Evolutionary conservation across 352 stramenopile species (phyloP).

Genomic region (Pythium sukuiense): DNA sequence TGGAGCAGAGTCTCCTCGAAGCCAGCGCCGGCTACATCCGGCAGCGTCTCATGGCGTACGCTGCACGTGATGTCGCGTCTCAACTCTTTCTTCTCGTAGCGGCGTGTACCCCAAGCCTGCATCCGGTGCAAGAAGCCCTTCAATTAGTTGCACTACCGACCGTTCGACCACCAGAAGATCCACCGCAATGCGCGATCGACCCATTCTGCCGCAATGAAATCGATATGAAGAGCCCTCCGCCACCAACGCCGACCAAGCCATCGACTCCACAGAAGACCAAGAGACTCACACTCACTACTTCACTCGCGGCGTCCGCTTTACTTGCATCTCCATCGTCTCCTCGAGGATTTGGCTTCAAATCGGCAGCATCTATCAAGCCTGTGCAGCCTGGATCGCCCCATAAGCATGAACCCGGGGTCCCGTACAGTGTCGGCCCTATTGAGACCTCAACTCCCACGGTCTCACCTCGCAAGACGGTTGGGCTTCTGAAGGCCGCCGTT

Average conservation of each 20-base stretch:
- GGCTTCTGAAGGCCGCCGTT: conserved; percentile 28
- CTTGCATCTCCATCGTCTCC: neutral
- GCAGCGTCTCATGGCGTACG: conserved; percentile 31
- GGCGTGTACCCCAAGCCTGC: conserved; percentile 5
- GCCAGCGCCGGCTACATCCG: conserved; percentile 26
- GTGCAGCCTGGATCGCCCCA: neutral
- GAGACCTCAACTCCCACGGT: conserved; percentile 9
- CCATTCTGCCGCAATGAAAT: conserved; percentile 19
- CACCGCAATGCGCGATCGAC: conserved; percentile 14
- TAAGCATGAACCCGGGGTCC: conserved; percentile 31
- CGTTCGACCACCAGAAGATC: conserved; percentile 1
- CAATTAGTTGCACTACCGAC: neutral
- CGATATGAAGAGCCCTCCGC: conserved; percentile 1
- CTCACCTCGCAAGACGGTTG: conserved; percentile 44
- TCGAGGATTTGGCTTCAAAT: neutral
- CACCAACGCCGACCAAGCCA: neutral
- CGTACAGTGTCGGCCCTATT: conserved; percentile 31
- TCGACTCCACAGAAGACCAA: conserved; percentile 11
- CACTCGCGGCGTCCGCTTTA: conserved; percentile 11
- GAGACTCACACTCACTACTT: conserved; percentile 12
- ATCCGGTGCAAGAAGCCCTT: neutral
- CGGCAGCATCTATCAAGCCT: too few relatives aligned
- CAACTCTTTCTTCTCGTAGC: conserved; percentile 29
- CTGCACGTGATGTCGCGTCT: conserved; percentile 18
- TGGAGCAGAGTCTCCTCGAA: conserved; percentile 25